Evolutionary conservation across 2,329 filamentous ascomycete species (phyloP).

Genomic region (Xylariaceae sp.): DNA sequence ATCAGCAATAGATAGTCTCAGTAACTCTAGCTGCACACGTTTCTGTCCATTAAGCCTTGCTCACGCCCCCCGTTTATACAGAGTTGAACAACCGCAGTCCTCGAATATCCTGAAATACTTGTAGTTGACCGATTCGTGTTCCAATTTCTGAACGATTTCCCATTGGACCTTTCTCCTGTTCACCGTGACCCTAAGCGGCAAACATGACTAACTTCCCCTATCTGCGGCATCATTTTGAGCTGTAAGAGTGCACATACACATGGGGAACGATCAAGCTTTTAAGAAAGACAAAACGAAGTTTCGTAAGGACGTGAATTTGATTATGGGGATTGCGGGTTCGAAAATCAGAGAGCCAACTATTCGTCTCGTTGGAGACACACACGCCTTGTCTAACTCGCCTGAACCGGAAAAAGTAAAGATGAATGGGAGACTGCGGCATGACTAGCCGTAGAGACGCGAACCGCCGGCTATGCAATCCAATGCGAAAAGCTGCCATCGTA

Average conservation of each 20-base stretch:
- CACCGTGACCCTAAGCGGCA: neutral
- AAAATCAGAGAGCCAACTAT: slow-evolving; percentile 6
- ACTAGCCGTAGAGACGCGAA: neutral
- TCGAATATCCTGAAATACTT: neutral
- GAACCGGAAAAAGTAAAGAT: neutral
- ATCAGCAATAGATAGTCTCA: neutral
- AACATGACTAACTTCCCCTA: neutral
- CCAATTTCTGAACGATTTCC: neutral
- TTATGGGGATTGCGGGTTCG: neutral
- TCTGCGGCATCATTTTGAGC: too few relatives aligned
- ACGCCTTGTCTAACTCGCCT: slow-evolving; percentile 12
- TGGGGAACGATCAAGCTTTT: too few relatives aligned
- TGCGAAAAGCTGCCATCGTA: slow-evolving; percentile 1
- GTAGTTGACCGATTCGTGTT: neutral
- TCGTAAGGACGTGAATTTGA: slow-evolving; percentile 3
- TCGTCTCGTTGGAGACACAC: neutral
- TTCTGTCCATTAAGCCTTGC: slow-evolving; percentile 12
- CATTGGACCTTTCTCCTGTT: neutral
- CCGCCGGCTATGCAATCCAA: slow-evolving; percentile 5
- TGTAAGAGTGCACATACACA: neutral
- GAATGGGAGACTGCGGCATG: neutral
- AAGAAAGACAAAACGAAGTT: neutral
- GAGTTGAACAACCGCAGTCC: neutral
- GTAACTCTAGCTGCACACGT: slow-evolving; percentile 11
- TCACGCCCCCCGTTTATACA: neutral